A percentile compares a stretch with the other conserved stretches of the same genome.
These are phyloP conservation scores for Lipomyces oligophaga DNA, from an alignment of 805 yeast genomes.

Conservation along the genomic window DNA sequence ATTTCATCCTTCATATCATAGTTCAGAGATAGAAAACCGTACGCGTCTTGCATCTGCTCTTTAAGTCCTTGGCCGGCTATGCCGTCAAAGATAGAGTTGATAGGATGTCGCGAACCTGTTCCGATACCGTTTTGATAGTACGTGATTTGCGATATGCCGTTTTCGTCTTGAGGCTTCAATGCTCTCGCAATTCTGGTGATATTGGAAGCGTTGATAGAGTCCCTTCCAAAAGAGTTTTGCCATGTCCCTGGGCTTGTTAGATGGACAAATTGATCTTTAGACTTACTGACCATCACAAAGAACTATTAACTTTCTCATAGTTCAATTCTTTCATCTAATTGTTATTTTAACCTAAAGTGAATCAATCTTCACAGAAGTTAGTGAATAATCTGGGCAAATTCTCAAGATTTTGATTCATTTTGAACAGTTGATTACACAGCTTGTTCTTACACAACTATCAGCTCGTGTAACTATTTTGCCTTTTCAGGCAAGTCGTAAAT, in stretches of 20 bases:
- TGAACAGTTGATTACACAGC: too few relatives aligned
- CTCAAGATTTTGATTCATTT: neutral
- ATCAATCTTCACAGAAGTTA: neutral
- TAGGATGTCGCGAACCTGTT: neutral
- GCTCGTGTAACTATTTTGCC: too few relatives aligned
- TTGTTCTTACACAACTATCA: too few relatives aligned
- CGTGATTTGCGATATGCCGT: slow-evolving; percentile 10
- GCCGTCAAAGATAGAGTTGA: neutral
- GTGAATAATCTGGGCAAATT: neutral
- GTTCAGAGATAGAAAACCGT: slow-evolving; percentile 19
- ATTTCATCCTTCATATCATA: slow-evolving; percentile 22
- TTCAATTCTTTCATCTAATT: too few relatives aligned
- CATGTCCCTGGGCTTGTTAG: slow-evolving; percentile 12
- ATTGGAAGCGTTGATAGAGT: slow-evolving; percentile 9
- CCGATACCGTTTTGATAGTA: slow-evolving; percentile 18
- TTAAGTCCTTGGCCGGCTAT: slow-evolving; percentile 8
- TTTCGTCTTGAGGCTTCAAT: neutral
- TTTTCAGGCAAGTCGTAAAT: too few relatives aligned
- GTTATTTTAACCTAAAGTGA: too few relatives aligned
- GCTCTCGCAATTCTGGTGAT: slow-evolving; percentile 22
- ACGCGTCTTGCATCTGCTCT: slow-evolving; percentile 12
- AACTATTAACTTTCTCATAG: neutral
- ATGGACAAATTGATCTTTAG: neutral
- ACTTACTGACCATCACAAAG: neutral
- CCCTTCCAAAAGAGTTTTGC: slow-evolving; percentile 15